Conservation (phyloP, 2,329 filamentous ascomycete species). For the Graphilbum ipis-grandicollis region DNA sequence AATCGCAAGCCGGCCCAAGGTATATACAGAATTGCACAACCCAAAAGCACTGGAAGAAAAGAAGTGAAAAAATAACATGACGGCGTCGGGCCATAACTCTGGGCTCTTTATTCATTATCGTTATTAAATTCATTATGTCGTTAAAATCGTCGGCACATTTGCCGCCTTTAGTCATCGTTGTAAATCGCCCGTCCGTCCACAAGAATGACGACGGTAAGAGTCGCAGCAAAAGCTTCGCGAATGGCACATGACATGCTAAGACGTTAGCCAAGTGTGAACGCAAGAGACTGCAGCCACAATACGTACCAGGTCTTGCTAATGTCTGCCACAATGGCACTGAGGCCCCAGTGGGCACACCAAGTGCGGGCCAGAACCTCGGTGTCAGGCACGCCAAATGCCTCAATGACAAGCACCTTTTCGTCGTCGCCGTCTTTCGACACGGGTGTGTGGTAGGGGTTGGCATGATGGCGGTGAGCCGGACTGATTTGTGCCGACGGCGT, state of each 20-base stretch:
- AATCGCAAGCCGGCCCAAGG: too few relatives aligned
- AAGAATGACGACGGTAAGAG: slow-evolving; percentile 54
- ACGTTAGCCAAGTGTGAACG: slow-evolving; percentile 2
- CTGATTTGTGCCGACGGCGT: slow-evolving; percentile 18
- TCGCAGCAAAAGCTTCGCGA: slow-evolving; percentile 58
- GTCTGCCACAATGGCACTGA: slow-evolving; percentile 55
- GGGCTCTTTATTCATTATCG: too few relatives aligned
- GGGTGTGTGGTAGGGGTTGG: slow-evolving; percentile 6
- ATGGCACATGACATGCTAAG: slow-evolving; percentile 53
- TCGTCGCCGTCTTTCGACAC: slow-evolving; percentile 26
- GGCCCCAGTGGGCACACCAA: slow-evolving; percentile 62
- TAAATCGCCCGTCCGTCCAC: slow-evolving; percentile 23
- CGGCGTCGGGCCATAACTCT: too few relatives aligned
- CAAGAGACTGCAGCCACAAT: not conserved
- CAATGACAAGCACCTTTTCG: slow-evolving; percentile 52
- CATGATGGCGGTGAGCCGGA: slow-evolving; percentile 6
- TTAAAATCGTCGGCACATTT: too few relatives aligned
- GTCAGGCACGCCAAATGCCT: slow-evolving; percentile 55
- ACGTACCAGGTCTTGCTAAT: slow-evolving; percentile 48
- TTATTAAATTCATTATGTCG: too few relatives aligned
- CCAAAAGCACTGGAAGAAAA: too few relatives aligned
- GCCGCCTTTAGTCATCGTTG: slow-evolving; percentile 5
- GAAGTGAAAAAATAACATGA: not conserved
- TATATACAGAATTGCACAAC: too few relatives aligned
- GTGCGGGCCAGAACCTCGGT: slow-evolving; percentile 62